These are phyloP conservation scores for Ceratobasidium sp. DNA, from an alignment of 1,284 basidiomycete genomes.

Conservation along the genomic window DNA sequence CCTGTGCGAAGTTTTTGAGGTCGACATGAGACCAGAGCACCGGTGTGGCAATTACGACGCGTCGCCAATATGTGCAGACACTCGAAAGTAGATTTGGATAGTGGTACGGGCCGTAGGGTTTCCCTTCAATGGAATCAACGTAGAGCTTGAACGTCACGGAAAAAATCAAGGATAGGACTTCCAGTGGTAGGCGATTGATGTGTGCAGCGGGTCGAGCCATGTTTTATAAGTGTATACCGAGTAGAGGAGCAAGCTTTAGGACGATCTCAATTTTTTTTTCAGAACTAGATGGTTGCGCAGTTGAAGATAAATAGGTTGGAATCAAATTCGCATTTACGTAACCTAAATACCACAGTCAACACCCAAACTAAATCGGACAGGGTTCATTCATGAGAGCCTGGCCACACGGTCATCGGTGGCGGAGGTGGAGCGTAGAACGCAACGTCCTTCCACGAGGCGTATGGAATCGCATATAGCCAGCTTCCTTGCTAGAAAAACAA, in stretches of 20 bases:
- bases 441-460: not conserved
- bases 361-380: too few relatives aligned
- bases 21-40: constrained; percentile 10
- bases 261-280: too few relatives aligned
- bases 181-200: constrained; percentile 1
- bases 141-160: not conserved
- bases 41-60: not conserved
- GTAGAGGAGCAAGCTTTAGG: too few relatives aligned
- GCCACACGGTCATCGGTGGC: not conserved
- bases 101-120: not conserved
- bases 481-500: not conserved
- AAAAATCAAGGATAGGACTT: constrained; percentile 11
- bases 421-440: not conserved
- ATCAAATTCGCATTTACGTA: too few relatives aligned
- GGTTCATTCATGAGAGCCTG: not conserved
- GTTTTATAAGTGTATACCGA: too few relatives aligned
- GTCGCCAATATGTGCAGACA: constrained; percentile 10
- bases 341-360: too few relatives aligned
- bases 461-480: constrained; percentile 12
- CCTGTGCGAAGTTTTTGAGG: not conserved
- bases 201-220: not conserved
- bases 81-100: not conserved
- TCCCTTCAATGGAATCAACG: not conserved
- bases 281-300: too few relatives aligned
- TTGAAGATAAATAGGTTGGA: too few relatives aligned